Percentiles rank a stretch among this genome's conserved stretches.
phyloP scores from a whole-genome alignment of 495 filamentous ascomycete genomes.

The Aspergillus affinis region DNA sequence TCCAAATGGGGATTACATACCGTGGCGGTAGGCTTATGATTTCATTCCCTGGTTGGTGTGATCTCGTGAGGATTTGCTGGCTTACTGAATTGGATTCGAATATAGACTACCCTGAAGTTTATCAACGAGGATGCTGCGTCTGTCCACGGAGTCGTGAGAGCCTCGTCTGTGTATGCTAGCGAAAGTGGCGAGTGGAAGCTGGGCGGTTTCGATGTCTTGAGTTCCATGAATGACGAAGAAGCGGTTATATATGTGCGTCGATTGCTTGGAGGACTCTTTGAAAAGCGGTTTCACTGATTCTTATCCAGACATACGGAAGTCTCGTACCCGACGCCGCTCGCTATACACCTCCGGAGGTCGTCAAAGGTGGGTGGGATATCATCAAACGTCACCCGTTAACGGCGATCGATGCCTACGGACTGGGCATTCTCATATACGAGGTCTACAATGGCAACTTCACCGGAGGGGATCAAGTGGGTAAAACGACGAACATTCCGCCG shows the following conservation, averaged over 20 bases:
- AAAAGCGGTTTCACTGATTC: neutral
- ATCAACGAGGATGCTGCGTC: slow-evolving; percentile 92
- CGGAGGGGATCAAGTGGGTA: slow-evolving; percentile 71
- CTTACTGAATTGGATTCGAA: slow-evolving; percentile 11
- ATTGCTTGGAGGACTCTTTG: neutral
- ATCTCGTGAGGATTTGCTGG: neutral
- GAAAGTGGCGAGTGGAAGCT: slow-evolving; percentile 98
- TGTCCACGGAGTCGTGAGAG: slow-evolving; percentile 81
- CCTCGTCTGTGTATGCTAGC: slow-evolving; percentile 83
- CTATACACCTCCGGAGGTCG: slow-evolving; percentile 83
- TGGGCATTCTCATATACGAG: slow-evolving; percentile 82
- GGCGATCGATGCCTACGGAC: slow-evolving; percentile 83
- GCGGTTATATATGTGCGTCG: slow-evolving; percentile 82
- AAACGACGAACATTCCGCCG: slow-evolving; percentile 83
- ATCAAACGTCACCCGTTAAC: slow-evolving; percentile 80
- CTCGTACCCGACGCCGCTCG: slow-evolving; percentile 77
- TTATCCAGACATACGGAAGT: slow-evolving; percentile 72
- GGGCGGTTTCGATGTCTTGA: slow-evolving; percentile 88
- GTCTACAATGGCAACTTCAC: slow-evolving; percentile 82
- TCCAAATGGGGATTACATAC: slow-evolving; percentile 92
- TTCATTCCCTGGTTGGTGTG: neutral
- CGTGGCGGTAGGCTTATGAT: slow-evolving; percentile 60
- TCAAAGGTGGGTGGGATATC: slow-evolving; percentile 81
- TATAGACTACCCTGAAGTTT: slow-evolving; percentile 85
- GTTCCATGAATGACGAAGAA: slow-evolving; percentile 93